Evolutionary conservation across 805 yeast genomes (phyloP).

Genomic region (Cyberlindnera maritima): DNA sequence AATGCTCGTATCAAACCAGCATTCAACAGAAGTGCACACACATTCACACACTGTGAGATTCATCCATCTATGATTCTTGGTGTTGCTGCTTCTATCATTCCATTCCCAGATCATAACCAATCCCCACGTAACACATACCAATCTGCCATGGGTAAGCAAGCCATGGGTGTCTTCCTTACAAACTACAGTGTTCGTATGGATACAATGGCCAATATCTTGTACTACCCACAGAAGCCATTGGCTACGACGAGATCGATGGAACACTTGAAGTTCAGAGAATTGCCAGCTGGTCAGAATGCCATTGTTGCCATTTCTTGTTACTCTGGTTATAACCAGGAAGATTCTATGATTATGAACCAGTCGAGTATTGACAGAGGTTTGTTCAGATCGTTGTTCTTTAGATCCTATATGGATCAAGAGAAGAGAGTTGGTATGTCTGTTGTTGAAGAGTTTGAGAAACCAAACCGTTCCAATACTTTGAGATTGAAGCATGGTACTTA

Average conservation of each 20-base stretch:
- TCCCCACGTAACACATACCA: conserved; percentile 99
- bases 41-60: conserved; percentile 98
- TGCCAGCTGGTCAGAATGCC: conserved; percentile 99
- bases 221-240: conserved; percentile 96
- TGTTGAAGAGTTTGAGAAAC: conserved; percentile 96
- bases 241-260: conserved; percentile 99
- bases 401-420: conserved; percentile 98
- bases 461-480: conserved; percentile 89
- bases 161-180: conserved; percentile 98
- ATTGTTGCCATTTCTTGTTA: conserved; percentile 97
- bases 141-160: conserved; percentile 99
- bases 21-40: conserved; percentile 59
- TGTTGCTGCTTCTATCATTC: conserved; percentile 97
- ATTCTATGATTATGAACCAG: conserved; percentile 99
- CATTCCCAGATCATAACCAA: conserved; percentile 99
- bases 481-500: conserved; percentile 97
- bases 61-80: conserved; percentile 99
- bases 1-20: conserved; percentile 84
- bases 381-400: conserved; percentile 91
- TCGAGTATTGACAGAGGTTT: conserved; percentile 95
- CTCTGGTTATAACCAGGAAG: conserved; percentile 99
- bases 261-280: conserved; percentile 91
- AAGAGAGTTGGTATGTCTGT: conserved; percentile 98
- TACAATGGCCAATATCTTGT: conserved; percentile 97
- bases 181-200: conserved; percentile 98